Evolutionary conservation across 164 flowering plant genomes (phyloP).

Genomic region (Annona cherimola): DNA sequence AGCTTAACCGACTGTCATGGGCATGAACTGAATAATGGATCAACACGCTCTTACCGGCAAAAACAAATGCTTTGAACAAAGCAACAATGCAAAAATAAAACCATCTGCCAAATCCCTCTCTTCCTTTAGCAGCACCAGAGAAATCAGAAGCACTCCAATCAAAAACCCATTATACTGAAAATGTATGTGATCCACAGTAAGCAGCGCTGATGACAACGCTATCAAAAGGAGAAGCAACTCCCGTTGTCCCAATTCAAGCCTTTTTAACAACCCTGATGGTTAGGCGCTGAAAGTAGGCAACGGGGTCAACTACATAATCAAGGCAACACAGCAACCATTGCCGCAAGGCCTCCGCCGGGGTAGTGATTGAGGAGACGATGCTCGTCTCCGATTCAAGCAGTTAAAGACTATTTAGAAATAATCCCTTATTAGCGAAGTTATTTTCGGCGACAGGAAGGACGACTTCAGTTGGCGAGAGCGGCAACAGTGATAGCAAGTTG

Average conservation of each 20-base stretch:
- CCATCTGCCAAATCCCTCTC: constrained; percentile 86
- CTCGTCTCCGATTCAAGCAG: constrained; percentile 18
- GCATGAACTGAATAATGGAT: too few relatives aligned
- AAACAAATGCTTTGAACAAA: constrained; percentile 91
- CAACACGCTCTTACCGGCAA: constrained; percentile 39
- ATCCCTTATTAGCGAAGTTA: constrained; percentile 37
- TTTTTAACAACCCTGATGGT: constrained; percentile 50
- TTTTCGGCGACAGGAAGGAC: constrained; percentile 40
- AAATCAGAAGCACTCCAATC: constrained; percentile 64
- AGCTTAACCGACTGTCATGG: too few relatives aligned
- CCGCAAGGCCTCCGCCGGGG: constrained; percentile 27
- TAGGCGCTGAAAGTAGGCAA: constrained; percentile 58
- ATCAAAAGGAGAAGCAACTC: constrained; percentile 54
- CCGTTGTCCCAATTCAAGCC: constrained; percentile 28
- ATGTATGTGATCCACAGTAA: constrained; percentile 88
- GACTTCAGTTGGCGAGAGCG: constrained; percentile 50
- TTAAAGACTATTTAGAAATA: constrained; percentile 24
- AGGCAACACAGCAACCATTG: constrained; percentile 56
- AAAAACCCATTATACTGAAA: constrained; percentile 96
- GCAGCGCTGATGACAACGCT: constrained; percentile 62
- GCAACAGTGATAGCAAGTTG: constrained; percentile 61
- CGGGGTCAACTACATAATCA: constrained; percentile 43
- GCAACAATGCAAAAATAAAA: constrained; percentile 61
- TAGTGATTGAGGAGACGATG: constrained; percentile 9
- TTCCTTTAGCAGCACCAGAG: constrained; percentile 62